Evolutionary conservation across 192 early-diverging fungal genomes (phyloP), one percentile per base, ranked within the genome.

Genomic region (Blastocladiella britannica): DNA sequence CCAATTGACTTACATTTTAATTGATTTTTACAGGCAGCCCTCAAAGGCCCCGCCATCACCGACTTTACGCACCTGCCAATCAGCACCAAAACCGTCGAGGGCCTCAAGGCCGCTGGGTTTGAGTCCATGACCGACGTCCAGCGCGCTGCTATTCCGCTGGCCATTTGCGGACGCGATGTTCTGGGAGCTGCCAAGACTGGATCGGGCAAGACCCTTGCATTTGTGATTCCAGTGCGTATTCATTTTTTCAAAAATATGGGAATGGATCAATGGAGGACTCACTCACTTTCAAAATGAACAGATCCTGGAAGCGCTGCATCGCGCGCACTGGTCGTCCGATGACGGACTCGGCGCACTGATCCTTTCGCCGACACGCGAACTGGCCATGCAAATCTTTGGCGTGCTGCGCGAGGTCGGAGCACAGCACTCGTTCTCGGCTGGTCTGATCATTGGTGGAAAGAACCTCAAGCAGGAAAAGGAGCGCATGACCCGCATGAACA

Each of bases 71-170:
- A 78, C 51, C 60, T 76, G 5, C 72, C 78, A 4, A 65, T 79
- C 51, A 69, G 71, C 0, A 57, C 29, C 27, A 74, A 72, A 58
- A 87, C 85, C 4, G 55, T 72, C 23, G 63, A 74, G 53, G 94
- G 89, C 18, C 75, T 97, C 3, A 70, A 73, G 53, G 73, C 80
- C 30, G 79, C 89, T 24, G 86, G 91, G 66, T 97, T 80, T 63
- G 72, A 83, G 23, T 85, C 91, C 68, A 82, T 90, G 83, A 97
- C 94, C 2, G 89, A 90, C 53, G 90, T 97, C 64, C 94, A 97
- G 62, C 75, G 72, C 52, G 84, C 84, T 58, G 77, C 84, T 5
- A 65, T 89, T 51, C 79, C 82, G 22, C 63, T 82, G 29, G 82
- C 78, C 4, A 65, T 89, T 29, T 76, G 74, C 7, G 73, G 74